Conservation (phyloP, 2,329 filamentous ascomycete genomes). For the Alternaria longipes region DNA sequence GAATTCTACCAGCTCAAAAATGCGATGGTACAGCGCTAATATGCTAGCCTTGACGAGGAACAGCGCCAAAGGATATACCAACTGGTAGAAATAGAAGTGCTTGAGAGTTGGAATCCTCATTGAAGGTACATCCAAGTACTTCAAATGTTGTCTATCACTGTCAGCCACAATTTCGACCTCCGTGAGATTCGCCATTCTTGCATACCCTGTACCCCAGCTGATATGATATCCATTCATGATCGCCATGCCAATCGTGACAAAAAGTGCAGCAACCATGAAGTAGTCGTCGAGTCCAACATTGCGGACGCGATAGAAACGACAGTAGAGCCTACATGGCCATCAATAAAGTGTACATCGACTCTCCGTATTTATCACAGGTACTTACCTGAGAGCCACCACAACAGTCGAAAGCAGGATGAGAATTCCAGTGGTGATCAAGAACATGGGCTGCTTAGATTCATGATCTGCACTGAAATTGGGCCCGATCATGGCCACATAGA, state of each 20-base stretch:
- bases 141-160: not conserved
- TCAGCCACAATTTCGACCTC: not conserved
- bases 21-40: conserved; percentile 32
- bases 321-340: too few species aligned
- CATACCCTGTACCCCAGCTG: conserved; percentile 13
- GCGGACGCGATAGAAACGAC: not conserved
- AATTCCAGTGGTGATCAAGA: not conserved
- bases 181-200: not conserved
- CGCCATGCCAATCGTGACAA: conserved; percentile 6
- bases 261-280: not conserved
- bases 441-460: conserved; percentile 1
- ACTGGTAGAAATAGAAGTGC: conserved; percentile 34
- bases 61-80: conserved; percentile 34
- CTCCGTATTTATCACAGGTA: too few species aligned
- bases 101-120: not conserved
- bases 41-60: conserved; percentile 35
- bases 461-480: conserved; percentile 1
- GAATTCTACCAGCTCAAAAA: conserved; percentile 24
- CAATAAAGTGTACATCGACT: too few species aligned
- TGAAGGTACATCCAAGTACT: not conserved
- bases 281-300: not conserved
- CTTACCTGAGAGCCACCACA: too few species aligned
- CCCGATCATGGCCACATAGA: not conserved
- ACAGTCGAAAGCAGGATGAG: too few species aligned
- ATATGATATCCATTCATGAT: conserved; percentile 10